Evolutionary conservation across 2,329 filamentous ascomycete genomes (phyloP), one percentile per base, ranked within the genome.

Genomic region (Aspergillus ustus): DNA sequence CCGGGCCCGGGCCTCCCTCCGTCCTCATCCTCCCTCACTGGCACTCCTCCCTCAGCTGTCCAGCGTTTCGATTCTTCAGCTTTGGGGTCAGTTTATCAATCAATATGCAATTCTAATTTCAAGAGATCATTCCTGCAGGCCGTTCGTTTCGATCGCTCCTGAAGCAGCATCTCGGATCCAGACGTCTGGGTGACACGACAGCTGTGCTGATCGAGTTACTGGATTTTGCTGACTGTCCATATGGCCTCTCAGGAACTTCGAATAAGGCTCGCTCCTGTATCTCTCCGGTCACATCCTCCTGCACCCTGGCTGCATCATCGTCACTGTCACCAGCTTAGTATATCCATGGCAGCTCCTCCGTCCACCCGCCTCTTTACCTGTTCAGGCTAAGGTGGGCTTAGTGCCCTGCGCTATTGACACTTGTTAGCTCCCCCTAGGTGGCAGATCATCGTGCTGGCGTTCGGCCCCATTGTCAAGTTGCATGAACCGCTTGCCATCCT

Each of bases 401-500:
- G 64, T 63, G 63, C 48, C 53, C 57, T 61, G 55, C 65, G 65
- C 68, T 70, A 70, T 70, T 69, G 69, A 64, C 60, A 64, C 46
- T 62, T 53, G 40, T 57, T 44, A 56, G 63, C 61, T 57, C 65
- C 56, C 62, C 56, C 62, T 66, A 69, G 62, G 29, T 54, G 54
- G 66, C 46, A 70, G 69, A 70, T 70, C 68, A 70, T 70, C 67
- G 65, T 67, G 67, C 59, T 67, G 68, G 63, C 63, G 60, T 69
- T 66, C 60, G 62, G 63, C 60, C 59, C 60, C 63, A 55, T 56
- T 63, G 57, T 29, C 37, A 57, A 31, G 49, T 52, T 67, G 68
- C 66, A 67, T 67, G 67, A 67, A 70, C 66, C 66, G 64, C 59
- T 60, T 45, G 55, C 31, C 44, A 34, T 28, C 50, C 54, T 45